A percentile compares a stretch with the other conserved stretches of the same genome.
These are phyloP conservation scores for Chamaenerion angustifolium DNA, from an alignment of 345 rosid genomes.

Conservation along the genomic window DNA sequence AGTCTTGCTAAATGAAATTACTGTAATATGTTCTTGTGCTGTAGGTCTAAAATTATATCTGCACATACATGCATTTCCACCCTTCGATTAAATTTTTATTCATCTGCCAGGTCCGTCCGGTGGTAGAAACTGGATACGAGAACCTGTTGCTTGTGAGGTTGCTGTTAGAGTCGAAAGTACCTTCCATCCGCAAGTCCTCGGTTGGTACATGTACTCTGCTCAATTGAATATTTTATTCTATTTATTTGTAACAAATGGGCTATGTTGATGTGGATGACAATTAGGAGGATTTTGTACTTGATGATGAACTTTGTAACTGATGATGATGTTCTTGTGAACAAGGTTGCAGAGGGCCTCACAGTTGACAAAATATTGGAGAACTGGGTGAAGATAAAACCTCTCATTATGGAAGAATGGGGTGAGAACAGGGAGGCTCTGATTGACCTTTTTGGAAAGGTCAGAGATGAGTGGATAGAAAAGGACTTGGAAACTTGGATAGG, in stretches of 20 bases:
- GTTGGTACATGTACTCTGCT: slow-evolving; percentile 22
- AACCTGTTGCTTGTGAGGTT: slow-evolving; percentile 67
- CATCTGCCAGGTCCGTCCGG: slow-evolving; percentile 69
- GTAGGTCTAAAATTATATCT: no score
- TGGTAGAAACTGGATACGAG: slow-evolving; percentile 92
- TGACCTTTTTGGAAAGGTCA: slow-evolving; percentile 70
- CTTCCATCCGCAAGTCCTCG: slow-evolving; percentile 57
- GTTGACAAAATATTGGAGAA: slow-evolving; percentile 55
- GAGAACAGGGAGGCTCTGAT: slow-evolving; percentile 55
- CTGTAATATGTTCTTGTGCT: no score
- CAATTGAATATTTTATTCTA: neutral
- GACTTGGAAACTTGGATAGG: slow-evolving; percentile 75
- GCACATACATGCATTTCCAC: no score
- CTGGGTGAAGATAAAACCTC: slow-evolving; percentile 69
- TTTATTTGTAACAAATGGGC: no score
- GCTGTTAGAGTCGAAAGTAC: slow-evolving; percentile 57
- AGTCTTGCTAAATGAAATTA: no score
- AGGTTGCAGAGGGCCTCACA: slow-evolving; percentile 71
- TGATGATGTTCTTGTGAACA: slow-evolving; percentile 12
- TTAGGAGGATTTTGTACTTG: slow-evolving; percentile 5
- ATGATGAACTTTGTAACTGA: neutral
- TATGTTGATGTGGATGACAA: neutral
- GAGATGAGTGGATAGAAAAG: slow-evolving; percentile 79
- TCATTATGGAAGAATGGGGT: slow-evolving; percentile 70
- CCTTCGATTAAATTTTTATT: neutral